Evolutionary conservation across 306 rosid genomes (phyloP).

Genomic region (Sicyos edulis): DNA sequence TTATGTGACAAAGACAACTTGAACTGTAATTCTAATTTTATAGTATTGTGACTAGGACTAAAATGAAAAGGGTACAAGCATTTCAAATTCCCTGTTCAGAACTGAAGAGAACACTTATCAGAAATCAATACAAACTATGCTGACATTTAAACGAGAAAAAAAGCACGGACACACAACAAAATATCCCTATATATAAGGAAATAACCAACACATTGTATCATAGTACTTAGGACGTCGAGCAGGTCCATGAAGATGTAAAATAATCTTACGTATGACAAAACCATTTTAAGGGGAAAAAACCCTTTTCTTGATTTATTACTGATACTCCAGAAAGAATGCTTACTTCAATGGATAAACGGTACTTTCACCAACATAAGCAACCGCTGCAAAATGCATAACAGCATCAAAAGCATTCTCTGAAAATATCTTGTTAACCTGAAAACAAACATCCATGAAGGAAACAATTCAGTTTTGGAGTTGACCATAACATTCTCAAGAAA

Average conservation of each 20-base stretch:
- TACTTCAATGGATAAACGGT: constrained; percentile 90
- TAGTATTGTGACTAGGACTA: not conserved
- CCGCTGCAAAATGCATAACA: constrained; percentile 97
- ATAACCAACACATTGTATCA: not conserved
- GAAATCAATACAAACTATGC: not conserved
- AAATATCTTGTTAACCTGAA: constrained; percentile 71
- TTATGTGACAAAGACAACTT: not conserved
- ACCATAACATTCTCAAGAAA: constrained; percentile 3
- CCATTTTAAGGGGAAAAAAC: not conserved
- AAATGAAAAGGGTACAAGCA: not conserved
- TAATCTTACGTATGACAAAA: not conserved
- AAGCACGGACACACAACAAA: not conserved
- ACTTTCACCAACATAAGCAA: constrained; percentile 98
- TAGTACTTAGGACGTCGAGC: not conserved
- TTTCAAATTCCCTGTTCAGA: not conserved
- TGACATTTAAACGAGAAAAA: not conserved
- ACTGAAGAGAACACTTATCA: not conserved
- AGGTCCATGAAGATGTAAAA: not conserved
- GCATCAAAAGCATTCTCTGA: constrained; percentile 91
- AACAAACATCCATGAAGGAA: constrained; percentile 24
- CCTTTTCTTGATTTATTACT: too few relatives aligned
- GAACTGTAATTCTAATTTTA: not conserved
- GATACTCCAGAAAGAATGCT: constrained; percentile 28
- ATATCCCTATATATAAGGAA: too few relatives aligned
- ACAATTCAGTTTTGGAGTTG: not conserved